Base-by-base conservation (phyloP, 352 stramenopile species). In the Phytophthora melonis region DNA sequence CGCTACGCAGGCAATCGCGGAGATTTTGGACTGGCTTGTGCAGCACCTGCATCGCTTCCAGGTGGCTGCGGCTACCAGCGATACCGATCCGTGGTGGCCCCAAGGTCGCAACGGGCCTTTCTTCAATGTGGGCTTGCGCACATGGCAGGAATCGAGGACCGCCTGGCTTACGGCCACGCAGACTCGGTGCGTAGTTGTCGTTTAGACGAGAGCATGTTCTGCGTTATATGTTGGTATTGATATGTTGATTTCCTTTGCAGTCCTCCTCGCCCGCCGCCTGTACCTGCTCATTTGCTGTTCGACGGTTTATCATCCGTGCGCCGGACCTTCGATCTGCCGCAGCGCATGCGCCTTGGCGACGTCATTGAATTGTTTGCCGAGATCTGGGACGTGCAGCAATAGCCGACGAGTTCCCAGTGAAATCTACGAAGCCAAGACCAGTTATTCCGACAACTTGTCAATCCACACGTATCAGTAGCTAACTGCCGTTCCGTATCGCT, bases 301-400 rank as follows among this genome's bases (percentile, higher is more conserved):
- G 88, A 96, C 56, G 90, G 88, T 14, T 80, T 97, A 10, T 93
- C 88, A 45, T 95, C 88, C 41, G 85, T 97, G 79, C 88, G 89
- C 49, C 89, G 90, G 64, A 97, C 90, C 30, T 97, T 92, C 66
- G 90, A 97, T 47, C 68, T 97, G 58, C 90, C 90, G 32, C 90
- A 97, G 30, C 89, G 86, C 65, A 97, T 96, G 90, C 80, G 81
- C 23, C 75, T 97, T 4, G 85, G 80, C 21, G 90, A 97, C 71
- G 80, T 97, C 54, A 92, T 97, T 68, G 88, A 93, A 71, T 71
- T 97, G 49, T 95, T 96, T 73, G 86, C 90, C 34, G 90, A 97
- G 75, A 94, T 97, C 60, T 97, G 90, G 90, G 90, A 97, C 36
- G 87, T 96, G 58, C 90, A 97, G 74, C 87, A 96, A 72, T 86